A percentile compares a stretch with the other conserved stretches of the same genome.
Conservation (phyloP, 805 yeast genomes). For the Komagataella ulmi region DNA sequence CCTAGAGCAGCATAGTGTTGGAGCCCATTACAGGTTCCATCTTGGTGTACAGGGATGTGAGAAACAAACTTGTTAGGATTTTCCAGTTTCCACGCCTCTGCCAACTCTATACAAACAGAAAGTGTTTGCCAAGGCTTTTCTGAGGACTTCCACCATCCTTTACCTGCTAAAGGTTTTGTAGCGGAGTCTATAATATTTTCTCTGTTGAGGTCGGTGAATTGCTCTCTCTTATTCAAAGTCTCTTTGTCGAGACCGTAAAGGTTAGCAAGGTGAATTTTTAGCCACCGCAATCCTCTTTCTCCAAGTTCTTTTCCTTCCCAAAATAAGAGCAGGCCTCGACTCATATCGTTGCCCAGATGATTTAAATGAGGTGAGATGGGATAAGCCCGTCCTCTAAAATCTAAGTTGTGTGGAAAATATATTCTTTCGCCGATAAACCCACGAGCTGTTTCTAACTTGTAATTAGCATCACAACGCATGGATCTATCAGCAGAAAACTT, state of each 20-base stretch:
- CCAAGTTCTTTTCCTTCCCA: constrained; percentile 72
- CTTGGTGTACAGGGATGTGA: constrained; percentile 73
- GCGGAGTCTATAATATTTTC: constrained; percentile 46
- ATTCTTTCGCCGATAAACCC: constrained; percentile 75
- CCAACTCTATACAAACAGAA: constrained; percentile 54
- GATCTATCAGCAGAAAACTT: constrained; percentile 63
- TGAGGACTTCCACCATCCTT: constrained; percentile 58
- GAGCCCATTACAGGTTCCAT: constrained; percentile 78
- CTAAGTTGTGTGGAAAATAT: constrained; percentile 71
- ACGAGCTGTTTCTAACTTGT: constrained; percentile 89
- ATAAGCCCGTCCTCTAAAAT: constrained; percentile 76
- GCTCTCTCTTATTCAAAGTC: constrained; percentile 48
- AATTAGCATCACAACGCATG: constrained; percentile 86
- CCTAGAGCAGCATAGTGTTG: constrained; percentile 84
- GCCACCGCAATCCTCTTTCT: constrained; percentile 52
- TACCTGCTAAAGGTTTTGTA: constrained; percentile 40
- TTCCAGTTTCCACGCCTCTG: constrained; percentile 42
- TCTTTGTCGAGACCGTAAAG: constrained; percentile 66
- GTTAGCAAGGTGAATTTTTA: constrained; percentile 65
- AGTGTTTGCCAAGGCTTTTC: constrained; percentile 81
- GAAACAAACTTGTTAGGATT: constrained; percentile 58
- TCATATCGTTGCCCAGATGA: constrained; percentile 69
- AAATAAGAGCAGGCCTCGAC: constrained; percentile 56
- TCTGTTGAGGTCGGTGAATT: constrained; percentile 43
- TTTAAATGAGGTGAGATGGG: constrained; percentile 73